A percentile compares a stretch with the other conserved stretches of the same genome.
Conservation (phyloP, 2,329 filamentous ascomycete genomes). For the Aspergillus persii region DNA sequence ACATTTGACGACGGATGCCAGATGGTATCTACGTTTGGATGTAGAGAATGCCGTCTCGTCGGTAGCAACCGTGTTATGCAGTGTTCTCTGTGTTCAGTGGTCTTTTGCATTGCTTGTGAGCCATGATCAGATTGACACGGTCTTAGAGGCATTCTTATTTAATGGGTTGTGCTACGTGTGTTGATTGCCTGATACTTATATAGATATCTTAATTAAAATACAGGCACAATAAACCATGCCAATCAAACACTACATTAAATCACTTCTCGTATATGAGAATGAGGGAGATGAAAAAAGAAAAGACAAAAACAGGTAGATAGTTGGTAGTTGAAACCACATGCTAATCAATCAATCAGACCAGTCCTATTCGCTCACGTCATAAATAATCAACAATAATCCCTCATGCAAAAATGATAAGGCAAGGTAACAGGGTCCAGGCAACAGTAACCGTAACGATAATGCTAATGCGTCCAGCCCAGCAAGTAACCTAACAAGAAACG, state of each 20-base stretch:
- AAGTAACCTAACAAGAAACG: not conserved
- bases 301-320: not conserved
- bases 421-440: not conserved
- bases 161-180: no score
- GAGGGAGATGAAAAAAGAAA: not conserved
- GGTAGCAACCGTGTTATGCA: no score
- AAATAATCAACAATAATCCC: not conserved
- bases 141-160: no score
- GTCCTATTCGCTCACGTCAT: not conserved
- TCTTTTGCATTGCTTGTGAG: no score
- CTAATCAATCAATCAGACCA: not conserved
- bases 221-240: not conserved
- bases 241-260: not conserved
- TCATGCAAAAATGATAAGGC: not conserved
- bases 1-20: no score
- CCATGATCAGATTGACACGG: no score
- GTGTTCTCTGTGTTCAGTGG: no score
- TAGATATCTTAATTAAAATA: not conserved
- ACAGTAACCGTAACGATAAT: not conserved
- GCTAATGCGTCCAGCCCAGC: not conserved
- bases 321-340: not conserved
- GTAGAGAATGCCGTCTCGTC: no score
- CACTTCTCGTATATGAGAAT: not conserved
- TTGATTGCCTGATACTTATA: no score
- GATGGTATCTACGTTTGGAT: no score